These are phyloP conservation scores for Solanum lignicaule DNA, from an alignment of 257 asterid genomes.

Conservation along the genomic window DNA sequence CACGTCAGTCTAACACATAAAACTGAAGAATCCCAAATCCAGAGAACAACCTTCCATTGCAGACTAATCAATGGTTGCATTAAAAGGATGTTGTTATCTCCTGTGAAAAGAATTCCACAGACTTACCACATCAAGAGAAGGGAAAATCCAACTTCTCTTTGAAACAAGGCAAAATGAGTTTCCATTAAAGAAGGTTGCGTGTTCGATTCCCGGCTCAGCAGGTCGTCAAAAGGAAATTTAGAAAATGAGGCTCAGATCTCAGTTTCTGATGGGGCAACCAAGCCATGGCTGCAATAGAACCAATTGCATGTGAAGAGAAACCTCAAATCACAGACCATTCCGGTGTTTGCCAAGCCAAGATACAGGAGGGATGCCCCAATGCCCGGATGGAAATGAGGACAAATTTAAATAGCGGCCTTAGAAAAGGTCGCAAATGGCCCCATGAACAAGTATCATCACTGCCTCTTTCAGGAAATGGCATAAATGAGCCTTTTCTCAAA, in stretches of 20 bases:
- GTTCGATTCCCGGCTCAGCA: not conserved
- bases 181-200: not conserved
- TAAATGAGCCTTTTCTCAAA: not conserved
- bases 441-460: not conserved
- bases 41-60: not conserved
- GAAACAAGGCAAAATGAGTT: not conserved
- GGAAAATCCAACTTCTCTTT: not conserved
- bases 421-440: not conserved
- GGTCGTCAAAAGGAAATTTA: not conserved
- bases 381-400: not conserved
- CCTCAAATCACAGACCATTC: not conserved
- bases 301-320: not conserved
- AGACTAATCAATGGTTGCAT: not conserved
- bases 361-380: not conserved
- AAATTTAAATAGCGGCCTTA: not conserved
- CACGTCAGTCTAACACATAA: constrained; percentile 75
- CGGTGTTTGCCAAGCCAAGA: not conserved
- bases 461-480: not conserved
- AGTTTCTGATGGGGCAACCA: not conserved
- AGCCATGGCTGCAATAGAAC: constrained; percentile 5
- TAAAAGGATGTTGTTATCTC: not conserved
- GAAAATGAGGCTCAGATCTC: not conserved
- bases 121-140: not conserved
- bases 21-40: not conserved
- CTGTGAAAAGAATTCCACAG: not conserved